These are phyloP conservation scores for Thecaphora thlaspeos DNA, from an alignment of 1,284 basidiomycete genomes.

Conservation along the genomic window DNA sequence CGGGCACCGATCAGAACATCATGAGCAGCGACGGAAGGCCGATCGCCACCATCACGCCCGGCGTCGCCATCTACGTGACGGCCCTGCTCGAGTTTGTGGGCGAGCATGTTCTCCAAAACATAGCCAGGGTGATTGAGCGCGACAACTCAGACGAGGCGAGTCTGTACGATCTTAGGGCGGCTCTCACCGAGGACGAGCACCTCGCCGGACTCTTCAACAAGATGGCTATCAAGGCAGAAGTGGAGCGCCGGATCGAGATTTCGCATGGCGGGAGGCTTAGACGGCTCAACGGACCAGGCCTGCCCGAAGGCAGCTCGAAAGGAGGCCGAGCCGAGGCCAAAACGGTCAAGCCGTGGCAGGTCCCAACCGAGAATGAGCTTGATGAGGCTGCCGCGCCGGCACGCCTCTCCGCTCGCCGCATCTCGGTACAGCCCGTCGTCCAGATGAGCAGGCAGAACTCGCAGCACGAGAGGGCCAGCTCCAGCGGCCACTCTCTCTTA, in stretches of 20 bases:
- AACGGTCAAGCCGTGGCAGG: constrained; percentile 39
- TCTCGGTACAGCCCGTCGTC: constrained; percentile 11
- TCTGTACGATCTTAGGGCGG: constrained; percentile 41
- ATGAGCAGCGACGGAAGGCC: constrained; percentile 50
- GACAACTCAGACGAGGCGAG: constrained; percentile 52
- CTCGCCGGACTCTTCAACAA: constrained; percentile 31
- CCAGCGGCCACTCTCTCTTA: too few relatives aligned
- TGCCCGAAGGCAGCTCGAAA: constrained; percentile 7
- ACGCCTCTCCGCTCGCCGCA: constrained; percentile 25
- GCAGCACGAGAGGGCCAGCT: too few relatives aligned
- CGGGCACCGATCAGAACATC: constrained; percentile 44
- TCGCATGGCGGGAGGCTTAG: constrained; percentile 16
- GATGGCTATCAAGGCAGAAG: constrained; percentile 28
- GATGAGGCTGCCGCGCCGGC: constrained; percentile 39
- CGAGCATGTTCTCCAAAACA: constrained; percentile 44
- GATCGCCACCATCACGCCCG: constrained; percentile 52
- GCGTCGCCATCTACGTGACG: constrained; percentile 51
- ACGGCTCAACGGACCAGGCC: constrained; percentile 1
- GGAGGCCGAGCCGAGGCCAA: constrained; percentile 18
- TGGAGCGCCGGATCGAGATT: constrained; percentile 21
- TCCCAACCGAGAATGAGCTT: constrained; percentile 37
- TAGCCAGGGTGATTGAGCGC: constrained; percentile 47
- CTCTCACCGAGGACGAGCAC: constrained; percentile 48
- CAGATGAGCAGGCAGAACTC: too few relatives aligned
- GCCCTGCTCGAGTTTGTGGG: constrained; percentile 49